Base-by-base conservation (phyloP, 495 filamentous ascomycete genomes). In the Neurospora intermedia region DNA sequence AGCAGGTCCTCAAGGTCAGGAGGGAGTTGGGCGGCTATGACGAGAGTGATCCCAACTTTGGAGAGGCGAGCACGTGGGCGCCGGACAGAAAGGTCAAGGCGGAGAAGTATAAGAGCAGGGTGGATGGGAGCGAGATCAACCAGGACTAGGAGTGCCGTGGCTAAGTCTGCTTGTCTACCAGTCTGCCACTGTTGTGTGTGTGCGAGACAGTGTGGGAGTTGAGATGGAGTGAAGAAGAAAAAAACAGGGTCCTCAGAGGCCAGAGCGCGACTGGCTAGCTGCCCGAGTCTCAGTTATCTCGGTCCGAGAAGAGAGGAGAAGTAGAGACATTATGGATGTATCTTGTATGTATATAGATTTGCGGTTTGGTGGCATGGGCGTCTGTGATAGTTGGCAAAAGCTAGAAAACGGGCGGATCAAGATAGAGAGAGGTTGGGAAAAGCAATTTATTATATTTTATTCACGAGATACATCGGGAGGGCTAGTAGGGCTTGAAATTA, bases 1-100 rank as follows among this genome's bases (percentile, higher is more conserved):
- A 90, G 62, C 91, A 94, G 75, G 92, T 99, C 0, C 76, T 95
- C 35, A 92, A 92, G 73, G 87, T 98, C 10, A 84, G 95, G 74
- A 84, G 85, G 71, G 83, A 85, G 39, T 79, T 91, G 72, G 94
- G 76, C 13, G 74, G 92, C 2, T 89, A 90, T 43, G 85, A 90
- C 0, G 94, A 97, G 71, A 92, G 97, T 74, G 92, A 97, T 46
- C 82, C 82, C 31, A 75, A 80, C 18, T 80, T 82, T 62, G 86
- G 78, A 15, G 71, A 84, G 18, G 85, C 85, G 0, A 84, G 85
- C 77, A 87, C 85, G 8, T 89, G 87, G 87, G 75, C 74, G 45
- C 69, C 46, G 20, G 80, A 80, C 39, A 70, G 71, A 1, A 72
- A 73, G 41, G 79, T 82, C 40, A 70, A 73, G n/a, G 78, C 78